phyloP scores from a whole-genome alignment of 2,329 filamentous ascomycete genomes.

The Ascochyta fabae region DNA sequence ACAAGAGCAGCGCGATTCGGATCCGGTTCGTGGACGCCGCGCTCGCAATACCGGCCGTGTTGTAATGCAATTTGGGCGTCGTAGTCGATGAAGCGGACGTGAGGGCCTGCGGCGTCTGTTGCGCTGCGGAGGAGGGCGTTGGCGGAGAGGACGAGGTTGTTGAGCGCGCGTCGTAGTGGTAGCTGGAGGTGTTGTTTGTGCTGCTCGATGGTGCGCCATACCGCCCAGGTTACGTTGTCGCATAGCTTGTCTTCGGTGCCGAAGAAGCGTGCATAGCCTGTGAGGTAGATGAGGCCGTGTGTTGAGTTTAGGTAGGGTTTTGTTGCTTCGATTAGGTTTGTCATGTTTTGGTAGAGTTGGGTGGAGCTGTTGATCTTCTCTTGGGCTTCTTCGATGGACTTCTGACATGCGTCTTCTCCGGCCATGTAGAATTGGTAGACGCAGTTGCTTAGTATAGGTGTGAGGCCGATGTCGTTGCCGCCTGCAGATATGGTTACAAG shows the following conservation, averaged over 20 bases:
- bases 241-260: conserved; percentile 31
- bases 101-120: conserved; percentile 18
- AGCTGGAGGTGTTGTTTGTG: conserved; percentile 38
- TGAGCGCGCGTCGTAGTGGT: conserved; percentile 30
- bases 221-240: conserved; percentile 41
- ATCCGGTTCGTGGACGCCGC: conserved; percentile 32
- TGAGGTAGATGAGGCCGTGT: conserved; percentile 37
- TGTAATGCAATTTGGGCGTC: conserved; percentile 19
- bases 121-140: conserved; percentile 31
- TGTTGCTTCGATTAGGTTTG: conserved; percentile 26
- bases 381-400: conserved; percentile 28
- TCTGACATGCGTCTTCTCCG: conserved; percentile 30
- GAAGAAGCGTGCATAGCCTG: conserved; percentile 43
- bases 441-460: conserved; percentile 37
- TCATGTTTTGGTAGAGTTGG: conserved; percentile 31
- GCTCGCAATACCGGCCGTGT: conserved; percentile 38
- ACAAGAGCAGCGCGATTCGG: conserved; percentile 33
- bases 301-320: conserved; percentile 29
- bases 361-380: conserved; percentile 23
- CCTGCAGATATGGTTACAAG: conserved; percentile 42
- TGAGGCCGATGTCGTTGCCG: conserved; percentile 42
- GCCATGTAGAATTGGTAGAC: conserved; percentile 42
- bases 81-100: conserved; percentile 38
- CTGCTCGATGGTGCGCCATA: conserved; percentile 32
- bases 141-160: conserved; percentile 35